phyloP scores from a whole-genome alignment of 1,284 basidiomycete genomes.

The Bondarzewia mesenterica region DNA sequence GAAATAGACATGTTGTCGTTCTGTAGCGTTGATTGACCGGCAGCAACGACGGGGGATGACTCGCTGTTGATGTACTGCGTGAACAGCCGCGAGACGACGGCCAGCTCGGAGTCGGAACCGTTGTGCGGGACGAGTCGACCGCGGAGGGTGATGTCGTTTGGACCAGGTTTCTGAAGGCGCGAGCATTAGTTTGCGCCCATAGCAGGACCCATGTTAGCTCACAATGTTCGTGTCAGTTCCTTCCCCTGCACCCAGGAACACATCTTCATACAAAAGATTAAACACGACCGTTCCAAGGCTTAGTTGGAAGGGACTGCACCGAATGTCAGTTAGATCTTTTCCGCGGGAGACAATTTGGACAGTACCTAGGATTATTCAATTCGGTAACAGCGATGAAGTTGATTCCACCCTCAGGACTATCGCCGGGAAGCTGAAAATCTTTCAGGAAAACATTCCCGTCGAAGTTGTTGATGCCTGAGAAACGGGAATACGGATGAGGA shows the following conservation, averaged over 20 bases:
- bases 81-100: constrained; percentile 55
- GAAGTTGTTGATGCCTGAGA: constrained; percentile 63
- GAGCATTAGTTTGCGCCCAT: not conserved
- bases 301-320: constrained; percentile 43
- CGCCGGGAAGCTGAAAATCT: constrained; percentile 67
- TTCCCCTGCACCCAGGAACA: constrained; percentile 54
- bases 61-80: constrained; percentile 70
- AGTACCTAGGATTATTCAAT: constrained; percentile 56
- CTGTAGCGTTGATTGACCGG: constrained; percentile 51
- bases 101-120: constrained; percentile 35
- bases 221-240: constrained; percentile 45
- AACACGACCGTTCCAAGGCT: constrained; percentile 67
- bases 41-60: constrained; percentile 49
- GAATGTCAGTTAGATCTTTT: too few species aligned
- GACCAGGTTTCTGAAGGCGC: constrained; percentile 37
- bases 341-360: not conserved
- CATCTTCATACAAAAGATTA: constrained; percentile 50
- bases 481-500: constrained; percentile 16
- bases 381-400: constrained; percentile 52
- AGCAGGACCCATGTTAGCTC: constrained; percentile 11
- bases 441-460: constrained; percentile 46
- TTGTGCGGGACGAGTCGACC: constrained; percentile 56
- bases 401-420: constrained; percentile 64
- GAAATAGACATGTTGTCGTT: constrained; percentile 46
- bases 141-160: constrained; percentile 53